phyloP scores from a whole-genome alignment of 2,329 filamentous ascomycete genomes.

The Zymoseptoria ardabiliae region DNA sequence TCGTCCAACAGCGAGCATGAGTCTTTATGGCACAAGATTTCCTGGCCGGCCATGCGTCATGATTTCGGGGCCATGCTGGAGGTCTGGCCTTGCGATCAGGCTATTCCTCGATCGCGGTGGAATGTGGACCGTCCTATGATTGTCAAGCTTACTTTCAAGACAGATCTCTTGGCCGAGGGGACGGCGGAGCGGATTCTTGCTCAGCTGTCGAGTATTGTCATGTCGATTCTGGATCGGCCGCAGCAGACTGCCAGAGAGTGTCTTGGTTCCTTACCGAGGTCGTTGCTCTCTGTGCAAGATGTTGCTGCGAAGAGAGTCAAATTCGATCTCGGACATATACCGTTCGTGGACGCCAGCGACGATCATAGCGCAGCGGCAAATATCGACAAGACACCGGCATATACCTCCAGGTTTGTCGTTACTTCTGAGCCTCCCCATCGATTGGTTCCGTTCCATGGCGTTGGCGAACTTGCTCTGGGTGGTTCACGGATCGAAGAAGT shows the following conservation, averaged over 20 bases:
- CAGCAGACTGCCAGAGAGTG: not conserved
- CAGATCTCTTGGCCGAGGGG: not conserved
- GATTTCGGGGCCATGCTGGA: constrained; percentile 16
- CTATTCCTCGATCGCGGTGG: not conserved
- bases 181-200: not conserved
- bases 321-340: not conserved
- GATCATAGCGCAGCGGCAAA: constrained; percentile 2
- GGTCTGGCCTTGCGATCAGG: constrained; percentile 20
- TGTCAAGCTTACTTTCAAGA: not conserved
- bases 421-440: not conserved
- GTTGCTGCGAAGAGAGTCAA: not conserved
- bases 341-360: not conserved
- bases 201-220: not conserved
- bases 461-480: constrained; percentile 28
- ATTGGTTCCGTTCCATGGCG: constrained; percentile 27
- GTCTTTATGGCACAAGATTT: constrained; percentile 7
- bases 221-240: not conserved
- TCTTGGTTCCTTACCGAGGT: not conserved
- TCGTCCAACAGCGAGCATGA: not conserved
- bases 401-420: not conserved
- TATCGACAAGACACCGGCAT: not conserved
- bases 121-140: not conserved
- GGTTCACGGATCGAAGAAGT: constrained; percentile 28
- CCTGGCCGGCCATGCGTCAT: constrained; percentile 30
- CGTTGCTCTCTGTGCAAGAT: not conserved